These are phyloP conservation scores for Pneumocystis jirovecii DNA, from an alignment of 1,139 yeast genomes.

Conservation along the genomic window DNA sequence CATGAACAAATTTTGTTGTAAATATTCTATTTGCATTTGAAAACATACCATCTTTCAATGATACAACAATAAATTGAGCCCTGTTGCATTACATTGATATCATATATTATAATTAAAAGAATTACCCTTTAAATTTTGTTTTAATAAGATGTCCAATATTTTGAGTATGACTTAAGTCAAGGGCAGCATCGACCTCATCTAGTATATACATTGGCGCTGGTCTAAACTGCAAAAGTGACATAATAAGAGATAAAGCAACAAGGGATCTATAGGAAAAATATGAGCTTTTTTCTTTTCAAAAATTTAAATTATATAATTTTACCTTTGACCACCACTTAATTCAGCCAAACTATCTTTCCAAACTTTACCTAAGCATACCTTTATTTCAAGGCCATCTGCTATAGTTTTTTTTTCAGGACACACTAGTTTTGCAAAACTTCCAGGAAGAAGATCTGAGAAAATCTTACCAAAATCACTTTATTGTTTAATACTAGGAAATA, in stretches of 20 bases:
- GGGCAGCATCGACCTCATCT: conserved; percentile 96
- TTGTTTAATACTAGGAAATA: not conserved
- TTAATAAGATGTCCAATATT: conserved; percentile 92
- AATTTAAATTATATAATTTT: conserved; percentile 52
- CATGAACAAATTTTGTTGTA: conserved; percentile 88
- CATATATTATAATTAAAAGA: not conserved
- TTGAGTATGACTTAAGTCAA: conserved; percentile 92
- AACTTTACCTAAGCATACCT: conserved; percentile 75
- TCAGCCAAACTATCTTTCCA: conserved; percentile 97
- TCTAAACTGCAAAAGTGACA: conserved; percentile 82
- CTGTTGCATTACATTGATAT: not conserved
- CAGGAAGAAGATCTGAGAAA: conserved; percentile 77
- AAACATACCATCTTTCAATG: conserved; percentile 95
- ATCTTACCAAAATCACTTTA: conserved; percentile 70
- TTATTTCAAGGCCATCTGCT: conserved; percentile 81
- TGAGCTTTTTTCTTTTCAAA: conserved; percentile 32
- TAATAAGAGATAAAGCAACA: conserved; percentile 75
- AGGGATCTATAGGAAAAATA: conserved; percentile 39
- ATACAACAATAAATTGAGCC: conserved; percentile 89
- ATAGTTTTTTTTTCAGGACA: conserved; percentile 69
- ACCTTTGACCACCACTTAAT: conserved; percentile 92
- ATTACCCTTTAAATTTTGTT: conserved; percentile 67
- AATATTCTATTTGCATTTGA: conserved; percentile 91
- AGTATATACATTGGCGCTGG: conserved; percentile 97
- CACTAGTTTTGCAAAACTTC: conserved; percentile 78